Evolutionary conservation across 1,284 basidiomycete species (phyloP), one percentile per base, ranked within the genome.

Genomic region (Fomes fomentarius): DNA sequence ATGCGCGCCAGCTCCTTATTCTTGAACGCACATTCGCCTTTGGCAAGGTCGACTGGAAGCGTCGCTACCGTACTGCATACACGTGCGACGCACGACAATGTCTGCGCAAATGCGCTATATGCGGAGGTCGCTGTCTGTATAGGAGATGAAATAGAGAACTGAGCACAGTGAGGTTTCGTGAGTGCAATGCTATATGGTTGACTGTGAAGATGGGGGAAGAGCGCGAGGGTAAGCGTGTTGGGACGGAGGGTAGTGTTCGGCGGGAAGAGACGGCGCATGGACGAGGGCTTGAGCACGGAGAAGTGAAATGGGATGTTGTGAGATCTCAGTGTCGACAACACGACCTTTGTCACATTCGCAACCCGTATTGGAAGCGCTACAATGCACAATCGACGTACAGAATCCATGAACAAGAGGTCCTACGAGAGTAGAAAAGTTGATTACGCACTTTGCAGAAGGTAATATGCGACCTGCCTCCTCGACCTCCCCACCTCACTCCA

Each of bases 401-500:
- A n/a, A n/a, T n/a, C n/a, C n/a, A n/a, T n/a, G n/a, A n/a, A n/a
- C n/a, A n/a, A n/a, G n/a, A n/a, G n/a, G n/a, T n/a, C n/a, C n/a
- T n/a, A n/a, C n/a, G n/a, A n/a, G n/a, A n/a, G n/a, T n/a, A n/a
- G n/a, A n/a, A n/a, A n/a, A n/a, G n/a, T n/a, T n/a, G n/a, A n/a
- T n/a, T n/a, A 73, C 79, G 56, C 63, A 91, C 89, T 89, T 74
- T 89, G 85, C 4, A 91, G 56, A 25, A 91, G 71, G 66, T 87
- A 88, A 66, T 77, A 74, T 11, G 76, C 75, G 8, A 83, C 71
- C 31, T 73, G 78, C 43, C 66, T 57, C 34, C 70, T 66, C 1
- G 88, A 89, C 31, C 81, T 75, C 56, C 82, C 83, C 41, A 87
- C 66, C 47, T 86, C 82, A 17, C 77, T 74, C 89, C 90, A 92